Evolutionary conservation across 345 rosid species (phyloP), one percentile per base, ranked within the genome.

Genomic region (Hypericum perforatum): DNA sequence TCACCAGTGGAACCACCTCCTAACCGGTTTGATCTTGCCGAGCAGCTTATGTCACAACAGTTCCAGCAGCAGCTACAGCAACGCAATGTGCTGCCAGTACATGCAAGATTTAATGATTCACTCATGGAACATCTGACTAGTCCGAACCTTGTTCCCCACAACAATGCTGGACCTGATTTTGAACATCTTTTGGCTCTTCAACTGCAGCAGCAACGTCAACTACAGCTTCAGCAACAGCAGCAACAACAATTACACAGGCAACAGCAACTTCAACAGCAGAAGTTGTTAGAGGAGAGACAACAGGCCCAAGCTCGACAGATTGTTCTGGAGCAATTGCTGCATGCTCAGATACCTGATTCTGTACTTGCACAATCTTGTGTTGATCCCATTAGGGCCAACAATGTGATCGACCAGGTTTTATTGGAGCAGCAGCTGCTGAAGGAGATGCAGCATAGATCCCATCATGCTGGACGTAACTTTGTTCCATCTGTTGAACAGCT

Each of bases 261-360:
- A 65, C 76, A 70, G 38, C 51, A 66, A 36, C 76, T 22, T 22
- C 32, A 76, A 41, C 78, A 81, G 58, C 89, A 79, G 53, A 70
- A 82, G 70, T 70, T 78, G 56, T 63, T 78, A 52, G 82, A 72
- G 74, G 84, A 82, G 65, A 72, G 63, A 57, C 78, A 76, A 54
- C 79, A 73, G 53, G 72, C 86, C 43, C 88, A 80, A 68, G 76
- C 75, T 68, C 84, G 72, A 15, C 85, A 89, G 63, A 73, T 70
- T 32, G 80, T 77, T 49, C 66, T 80, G 12, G 85, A 89, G 66
- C 86, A 81, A 68, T 58, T 85, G 66, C 54, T 78, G 50, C 81
- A 69, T 56, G 77, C 73, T 67, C 86, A 84, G 52, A 51, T 68
- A 40, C 67, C 78, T 45, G 90, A 84, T 63, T 69, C 32, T 22